phyloP scores from a whole-genome alignment of 192 early-diverging fungal genomes.

The Backusella westeae region DNA sequence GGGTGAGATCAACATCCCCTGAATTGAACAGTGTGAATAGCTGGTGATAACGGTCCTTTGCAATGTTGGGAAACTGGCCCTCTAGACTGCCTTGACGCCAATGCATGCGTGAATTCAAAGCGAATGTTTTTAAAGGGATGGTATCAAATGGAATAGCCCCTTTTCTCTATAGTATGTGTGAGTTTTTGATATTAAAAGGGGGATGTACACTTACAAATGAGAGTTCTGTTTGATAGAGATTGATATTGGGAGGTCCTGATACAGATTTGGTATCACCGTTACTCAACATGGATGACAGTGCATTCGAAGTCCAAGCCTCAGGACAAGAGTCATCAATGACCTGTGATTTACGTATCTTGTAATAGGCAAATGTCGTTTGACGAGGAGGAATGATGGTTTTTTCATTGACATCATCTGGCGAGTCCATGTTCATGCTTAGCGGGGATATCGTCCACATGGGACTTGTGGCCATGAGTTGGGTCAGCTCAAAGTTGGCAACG shows the following conservation, averaged over 20 bases:
- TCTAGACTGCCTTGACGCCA: conserved; percentile 67
- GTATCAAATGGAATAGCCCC: conserved; percentile 55
- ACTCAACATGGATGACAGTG: conserved; percentile 45
- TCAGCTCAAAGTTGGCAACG: conserved; percentile 56
- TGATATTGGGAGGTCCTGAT: conserved; percentile 43
- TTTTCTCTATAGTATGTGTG: conserved; percentile 48
- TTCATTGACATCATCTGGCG: conserved; percentile 36
- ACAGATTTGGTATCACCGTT: conserved; percentile 23
- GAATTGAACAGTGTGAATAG: conserved; percentile 86
- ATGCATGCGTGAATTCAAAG: conserved; percentile 65
- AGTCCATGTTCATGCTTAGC: conserved; percentile 42
- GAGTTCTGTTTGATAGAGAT: conserved; percentile 46
- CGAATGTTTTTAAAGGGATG: conserved; percentile 67
- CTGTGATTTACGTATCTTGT: conserved; percentile 32
- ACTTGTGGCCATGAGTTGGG: conserved; percentile 70
- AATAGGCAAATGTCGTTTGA: conserved; percentile 58
- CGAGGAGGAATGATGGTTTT: conserved; percentile 49
- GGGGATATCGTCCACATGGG: conserved; percentile 68
- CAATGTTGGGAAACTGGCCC: conserved; percentile 66
- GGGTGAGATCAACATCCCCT: conserved; percentile 82
- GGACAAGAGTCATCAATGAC: conserved; percentile 20
- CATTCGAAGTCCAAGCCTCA: conserved; percentile 47
- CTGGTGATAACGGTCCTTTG: conserved; percentile 47
- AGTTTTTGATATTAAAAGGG: conserved; percentile 28
- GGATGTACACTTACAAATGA: conserved; percentile 40